Conservation (phyloP, 345 rosid species). For the Citrus mangshanensis region DNA sequence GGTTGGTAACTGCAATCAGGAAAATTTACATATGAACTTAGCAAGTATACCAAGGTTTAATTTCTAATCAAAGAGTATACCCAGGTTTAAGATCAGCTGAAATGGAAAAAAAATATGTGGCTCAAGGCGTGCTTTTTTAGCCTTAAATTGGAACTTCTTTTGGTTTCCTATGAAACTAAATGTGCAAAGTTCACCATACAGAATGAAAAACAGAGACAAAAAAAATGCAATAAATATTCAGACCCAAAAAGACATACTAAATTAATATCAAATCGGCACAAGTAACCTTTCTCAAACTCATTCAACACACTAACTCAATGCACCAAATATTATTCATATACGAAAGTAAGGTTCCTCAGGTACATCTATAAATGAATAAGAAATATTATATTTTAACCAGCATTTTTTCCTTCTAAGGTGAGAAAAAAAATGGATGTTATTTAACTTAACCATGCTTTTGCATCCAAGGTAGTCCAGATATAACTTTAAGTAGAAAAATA, state of each 20-base stretch:
- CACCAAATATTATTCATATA: background rate
- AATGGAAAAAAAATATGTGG: background rate
- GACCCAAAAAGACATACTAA: background rate
- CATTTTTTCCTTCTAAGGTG: background rate
- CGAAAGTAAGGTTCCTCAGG: background rate
- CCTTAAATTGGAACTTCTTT: background rate
- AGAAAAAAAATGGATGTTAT: background rate
- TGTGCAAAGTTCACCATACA: background rate
- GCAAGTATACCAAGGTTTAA: background rate
- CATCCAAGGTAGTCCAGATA: background rate
- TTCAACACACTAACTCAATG: background rate
- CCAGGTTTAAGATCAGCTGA: background rate
- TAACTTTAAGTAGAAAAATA: background rate
- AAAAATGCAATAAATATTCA: background rate
- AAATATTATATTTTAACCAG: background rate
- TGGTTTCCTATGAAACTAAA: background rate
- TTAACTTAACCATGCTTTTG: background rate
- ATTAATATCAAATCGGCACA: background rate
- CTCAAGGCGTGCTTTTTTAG: background rate
- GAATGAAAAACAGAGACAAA: background rate
- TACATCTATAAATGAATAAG: background rate
- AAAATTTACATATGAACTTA: background rate
- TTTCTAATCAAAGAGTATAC: background rate
- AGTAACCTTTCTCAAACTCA: background rate
- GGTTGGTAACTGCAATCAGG: constrained; percentile 29